These are phyloP conservation scores for Petrea volubilis DNA, from an alignment of 257 asterid genomes.

Conservation along the genomic window DNA sequence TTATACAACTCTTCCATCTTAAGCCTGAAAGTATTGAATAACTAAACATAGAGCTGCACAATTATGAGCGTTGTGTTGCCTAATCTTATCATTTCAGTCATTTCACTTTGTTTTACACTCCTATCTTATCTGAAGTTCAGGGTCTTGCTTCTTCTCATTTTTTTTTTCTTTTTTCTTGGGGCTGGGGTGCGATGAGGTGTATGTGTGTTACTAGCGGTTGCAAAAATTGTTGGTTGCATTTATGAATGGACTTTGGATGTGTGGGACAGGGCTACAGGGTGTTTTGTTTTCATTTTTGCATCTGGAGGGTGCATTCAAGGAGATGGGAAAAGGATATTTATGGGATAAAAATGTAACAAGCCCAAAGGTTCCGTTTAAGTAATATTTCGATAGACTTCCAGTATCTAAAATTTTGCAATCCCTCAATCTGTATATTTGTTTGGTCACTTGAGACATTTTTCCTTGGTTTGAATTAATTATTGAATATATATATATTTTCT, in stretches of 20 bases:
- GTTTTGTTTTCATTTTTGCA: constrained; percentile 8
- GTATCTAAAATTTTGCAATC: neutral
- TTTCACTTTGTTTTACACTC: constrained; percentile 17
- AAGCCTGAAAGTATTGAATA: neutral
- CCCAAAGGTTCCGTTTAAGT: neutral
- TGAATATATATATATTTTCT: no score
- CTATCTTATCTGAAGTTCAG: constrained; percentile 8
- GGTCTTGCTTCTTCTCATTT: neutral
- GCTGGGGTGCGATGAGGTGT: no score
- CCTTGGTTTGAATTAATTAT: neutral
- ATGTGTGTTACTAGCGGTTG: no score
- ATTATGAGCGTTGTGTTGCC: neutral
- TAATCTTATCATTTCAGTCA: neutral
- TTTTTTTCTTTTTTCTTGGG: no score
- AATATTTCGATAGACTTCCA: neutral
- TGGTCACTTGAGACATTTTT: neutral
- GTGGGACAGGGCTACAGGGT: neutral
- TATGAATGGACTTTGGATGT: constrained; percentile 4
- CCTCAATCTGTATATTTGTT: neutral
- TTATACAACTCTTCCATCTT: constrained; percentile 13
- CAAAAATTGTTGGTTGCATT: neutral
- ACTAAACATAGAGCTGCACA: neutral
- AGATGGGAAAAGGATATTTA: constrained; percentile 7
- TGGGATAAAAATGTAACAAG: neutral
- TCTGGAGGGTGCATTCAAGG: neutral